Evolutionary conservation across 768 basidiomycete genomes (phyloP).

Genomic region (Sporobolomyces phaffii): DNA sequence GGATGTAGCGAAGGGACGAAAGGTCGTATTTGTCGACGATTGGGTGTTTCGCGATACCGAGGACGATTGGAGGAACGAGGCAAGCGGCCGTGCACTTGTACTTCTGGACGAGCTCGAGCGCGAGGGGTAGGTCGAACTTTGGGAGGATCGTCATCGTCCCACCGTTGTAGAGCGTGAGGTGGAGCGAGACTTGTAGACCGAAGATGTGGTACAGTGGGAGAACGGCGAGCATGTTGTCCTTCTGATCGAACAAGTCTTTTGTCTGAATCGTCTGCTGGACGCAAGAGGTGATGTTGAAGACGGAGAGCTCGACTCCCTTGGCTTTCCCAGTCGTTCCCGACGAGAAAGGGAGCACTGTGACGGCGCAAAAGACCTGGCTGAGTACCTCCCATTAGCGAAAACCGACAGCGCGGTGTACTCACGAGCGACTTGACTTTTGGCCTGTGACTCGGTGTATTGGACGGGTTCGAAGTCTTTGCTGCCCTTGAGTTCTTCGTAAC

Average conservation of each 20-base stretch:
- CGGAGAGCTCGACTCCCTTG: constrained; percentile 56
- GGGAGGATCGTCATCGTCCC: constrained; percentile 53
- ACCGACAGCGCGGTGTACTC: too few relatives aligned
- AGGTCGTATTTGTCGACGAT: constrained; percentile 62
- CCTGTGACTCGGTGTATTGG: constrained; percentile 52
- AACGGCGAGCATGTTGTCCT: constrained; percentile 7
- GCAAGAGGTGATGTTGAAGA: constrained; percentile 27
- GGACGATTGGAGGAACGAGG: constrained; percentile 77
- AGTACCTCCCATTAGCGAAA: too few relatives aligned
- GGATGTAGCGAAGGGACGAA: constrained; percentile 55
- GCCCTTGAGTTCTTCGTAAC: constrained; percentile 38
- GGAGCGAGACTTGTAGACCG: constrained; percentile 57
- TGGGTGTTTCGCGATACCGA: constrained; percentile 64
- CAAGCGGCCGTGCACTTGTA: constrained; percentile 58
- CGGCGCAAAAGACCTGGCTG: too few relatives aligned
- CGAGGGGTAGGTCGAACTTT: constrained; percentile 65
- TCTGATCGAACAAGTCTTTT: constrained; percentile 5
- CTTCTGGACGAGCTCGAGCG: constrained; percentile 61
- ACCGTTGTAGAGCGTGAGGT: constrained; percentile 55
- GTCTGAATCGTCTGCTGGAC: constrained; percentile 30
- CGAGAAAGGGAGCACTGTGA: constrained; percentile 37
- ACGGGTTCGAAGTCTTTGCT: constrained; percentile 49
- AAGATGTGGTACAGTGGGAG: constrained; percentile 3
- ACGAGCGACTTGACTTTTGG: constrained; percentile 57
- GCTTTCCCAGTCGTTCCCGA: constrained; percentile 70